Conservation (phyloP, 1,284 basidiomycete species). For the Cystobasidiaceae sp. region DNA sequence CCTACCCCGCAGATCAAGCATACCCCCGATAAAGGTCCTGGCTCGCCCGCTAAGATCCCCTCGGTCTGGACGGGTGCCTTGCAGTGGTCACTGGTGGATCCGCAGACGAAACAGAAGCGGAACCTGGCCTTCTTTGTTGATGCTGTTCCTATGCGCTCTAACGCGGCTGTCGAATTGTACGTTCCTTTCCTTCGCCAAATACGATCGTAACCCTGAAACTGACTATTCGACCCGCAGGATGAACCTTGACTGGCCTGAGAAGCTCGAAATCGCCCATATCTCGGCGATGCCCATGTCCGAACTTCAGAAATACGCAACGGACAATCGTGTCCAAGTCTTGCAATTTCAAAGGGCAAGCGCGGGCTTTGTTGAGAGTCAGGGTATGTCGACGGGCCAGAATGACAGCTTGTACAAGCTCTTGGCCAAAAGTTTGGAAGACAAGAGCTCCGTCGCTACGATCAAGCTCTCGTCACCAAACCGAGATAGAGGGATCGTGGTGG, state of each 20-base stretch:
- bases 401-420: constrained; percentile 26
- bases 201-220: neutral
- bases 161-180: constrained; percentile 18
- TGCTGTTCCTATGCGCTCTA: constrained; percentile 20
- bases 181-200: neutral
- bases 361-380: neutral
- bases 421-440: constrained; percentile 27
- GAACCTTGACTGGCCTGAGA: constrained; percentile 23
- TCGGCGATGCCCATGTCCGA: constrained; percentile 24
- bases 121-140: constrained; percentile 28
- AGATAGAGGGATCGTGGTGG: constrained; percentile 27
- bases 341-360: constrained; percentile 1
- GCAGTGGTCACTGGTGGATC: constrained; percentile 26
- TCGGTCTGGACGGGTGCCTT: constrained; percentile 11
- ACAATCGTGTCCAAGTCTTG: constrained; percentile 21
- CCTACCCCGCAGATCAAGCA: neutral
- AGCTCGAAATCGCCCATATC: constrained; percentile 17
- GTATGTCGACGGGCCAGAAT: constrained; percentile 16
- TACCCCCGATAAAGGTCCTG: neutral
- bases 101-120: constrained; percentile 15
- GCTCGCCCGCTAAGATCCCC: neutral
- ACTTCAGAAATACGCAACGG: constrained; percentile 24
- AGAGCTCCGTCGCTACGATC: constrained; percentile 19
- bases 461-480: neutral
- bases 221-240: constrained; percentile 4